Evolutionary conservation across 352 stramenopile genomes (phyloP).

Genomic region (Elongisporangium anandrum): DNA sequence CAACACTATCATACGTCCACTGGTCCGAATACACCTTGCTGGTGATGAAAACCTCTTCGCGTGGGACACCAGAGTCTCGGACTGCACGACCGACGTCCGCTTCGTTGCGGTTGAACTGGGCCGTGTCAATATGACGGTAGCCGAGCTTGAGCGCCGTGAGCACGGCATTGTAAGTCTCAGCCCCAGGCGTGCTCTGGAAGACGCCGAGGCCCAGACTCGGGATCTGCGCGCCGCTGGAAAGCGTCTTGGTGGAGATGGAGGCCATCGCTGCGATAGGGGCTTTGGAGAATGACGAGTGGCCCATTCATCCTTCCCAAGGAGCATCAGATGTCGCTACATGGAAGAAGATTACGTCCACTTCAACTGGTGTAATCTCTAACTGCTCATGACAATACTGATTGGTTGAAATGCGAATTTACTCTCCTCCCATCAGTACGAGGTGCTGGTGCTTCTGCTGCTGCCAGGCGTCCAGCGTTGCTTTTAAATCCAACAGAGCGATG

Average conservation of each 20-base stretch:
- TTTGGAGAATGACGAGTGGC: too few species aligned
- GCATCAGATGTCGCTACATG: too few species aligned
- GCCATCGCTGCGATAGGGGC: background rate
- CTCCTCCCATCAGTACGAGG: background rate
- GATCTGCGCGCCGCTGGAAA: constrained; percentile 30
- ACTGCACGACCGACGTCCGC: constrained; percentile 60
- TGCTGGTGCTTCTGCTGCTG: too few species aligned
- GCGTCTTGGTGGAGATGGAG: constrained; percentile 13
- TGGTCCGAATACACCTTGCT: constrained; percentile 55
- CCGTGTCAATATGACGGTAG: constrained; percentile 84
- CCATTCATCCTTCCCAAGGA: too few species aligned
- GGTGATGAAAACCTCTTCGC: constrained; percentile 70
- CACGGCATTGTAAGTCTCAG: constrained; percentile 35
- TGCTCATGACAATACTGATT: background rate
- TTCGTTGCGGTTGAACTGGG: constrained; percentile 81
- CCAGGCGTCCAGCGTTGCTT: too few species aligned
- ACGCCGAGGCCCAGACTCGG: constrained; percentile 34
- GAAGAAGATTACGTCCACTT: background rate
- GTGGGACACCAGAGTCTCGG: constrained; percentile 50
- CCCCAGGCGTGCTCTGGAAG: constrained; percentile 28
- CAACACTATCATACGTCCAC: constrained; percentile 58
- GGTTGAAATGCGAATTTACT: background rate
- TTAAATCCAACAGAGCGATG: too few species aligned
- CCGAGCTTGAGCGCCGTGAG: constrained; percentile 44
- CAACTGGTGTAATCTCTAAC: background rate